phyloP scores from a whole-genome alignment of 495 filamentous ascomycete genomes.

The Neurospora sp. region DNA sequence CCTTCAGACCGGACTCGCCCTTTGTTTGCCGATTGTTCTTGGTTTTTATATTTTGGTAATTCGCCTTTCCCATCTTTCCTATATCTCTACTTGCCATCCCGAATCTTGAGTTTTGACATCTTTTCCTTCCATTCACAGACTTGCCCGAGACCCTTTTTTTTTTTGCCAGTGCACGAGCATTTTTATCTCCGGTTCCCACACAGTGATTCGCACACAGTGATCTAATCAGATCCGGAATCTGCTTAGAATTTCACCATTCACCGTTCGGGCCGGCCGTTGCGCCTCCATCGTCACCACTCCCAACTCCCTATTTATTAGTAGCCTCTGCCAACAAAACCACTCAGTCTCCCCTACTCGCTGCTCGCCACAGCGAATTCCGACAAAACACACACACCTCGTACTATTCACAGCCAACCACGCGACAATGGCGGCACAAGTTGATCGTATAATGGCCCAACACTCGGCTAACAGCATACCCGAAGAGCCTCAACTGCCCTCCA shows the following conservation, averaged over 20 bases:
- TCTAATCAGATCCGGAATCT: not conserved
- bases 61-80: not conserved
- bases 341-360: not conserved
- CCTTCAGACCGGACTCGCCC: not conserved
- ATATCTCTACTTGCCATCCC: not conserved
- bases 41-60: not conserved
- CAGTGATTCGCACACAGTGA: not conserved
- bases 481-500: slow-evolving; percentile 27
- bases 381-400: not conserved
- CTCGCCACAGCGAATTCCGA: not conserved
- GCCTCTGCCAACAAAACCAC: not conserved
- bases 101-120: not conserved
- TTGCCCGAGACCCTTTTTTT: not conserved
- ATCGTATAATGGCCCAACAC: slow-evolving; percentile 19
- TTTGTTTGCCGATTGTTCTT: not conserved
- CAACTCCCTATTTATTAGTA: not conserved
- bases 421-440: slow-evolving; percentile 21
- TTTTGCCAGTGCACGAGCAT: not conserved
- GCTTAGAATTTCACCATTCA: not conserved
- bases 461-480: slow-evolving; percentile 26
- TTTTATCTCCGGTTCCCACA: not conserved
- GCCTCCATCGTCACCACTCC: not conserved
- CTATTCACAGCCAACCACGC: not conserved
- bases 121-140: not conserved
- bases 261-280: not conserved